Conservation (phyloP, 257 asterid species). For the Lycium ferocissimum region DNA sequence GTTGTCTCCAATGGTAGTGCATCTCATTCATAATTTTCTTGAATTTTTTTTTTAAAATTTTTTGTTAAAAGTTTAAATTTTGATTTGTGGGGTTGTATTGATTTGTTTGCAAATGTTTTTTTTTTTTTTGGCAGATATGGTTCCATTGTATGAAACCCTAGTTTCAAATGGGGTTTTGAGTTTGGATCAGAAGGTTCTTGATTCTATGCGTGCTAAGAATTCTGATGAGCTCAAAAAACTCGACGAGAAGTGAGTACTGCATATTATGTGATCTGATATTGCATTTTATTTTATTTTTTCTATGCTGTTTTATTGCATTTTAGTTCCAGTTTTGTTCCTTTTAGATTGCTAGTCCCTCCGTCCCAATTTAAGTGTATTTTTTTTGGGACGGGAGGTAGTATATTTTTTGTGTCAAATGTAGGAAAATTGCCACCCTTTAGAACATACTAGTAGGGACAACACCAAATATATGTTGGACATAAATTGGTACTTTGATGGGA, state of each 20-base stretch:
- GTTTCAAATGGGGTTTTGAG: constrained; percentile 58
- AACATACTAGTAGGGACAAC: background rate
- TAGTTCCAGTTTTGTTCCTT: background rate
- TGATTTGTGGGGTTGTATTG: background rate
- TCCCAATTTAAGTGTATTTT: too few species aligned
- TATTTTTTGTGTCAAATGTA: background rate
- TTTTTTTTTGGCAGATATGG: constrained; percentile 62
- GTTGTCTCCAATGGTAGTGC: constrained; percentile 73
- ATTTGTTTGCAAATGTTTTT: constrained; percentile 7
- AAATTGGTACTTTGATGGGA: background rate
- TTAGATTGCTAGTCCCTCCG: background rate
- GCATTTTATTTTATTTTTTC: background rate
- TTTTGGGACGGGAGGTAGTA: too few species aligned
- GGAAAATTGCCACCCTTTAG: background rate
- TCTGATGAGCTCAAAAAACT: constrained; percentile 73
- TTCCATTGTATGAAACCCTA: constrained; percentile 82
- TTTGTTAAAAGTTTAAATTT: background rate
- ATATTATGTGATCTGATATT: background rate
- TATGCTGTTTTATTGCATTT: background rate
- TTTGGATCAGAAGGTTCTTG: constrained; percentile 73
- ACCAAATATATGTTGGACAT: background rate
- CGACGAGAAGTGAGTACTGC: constrained; percentile 68
- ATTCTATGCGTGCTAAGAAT: constrained; percentile 71
- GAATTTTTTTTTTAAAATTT: background rate
- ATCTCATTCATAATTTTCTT: background rate